Conservation (phyloP, 768 basidiomycete species). For the Arthromyces matolae region DNA sequence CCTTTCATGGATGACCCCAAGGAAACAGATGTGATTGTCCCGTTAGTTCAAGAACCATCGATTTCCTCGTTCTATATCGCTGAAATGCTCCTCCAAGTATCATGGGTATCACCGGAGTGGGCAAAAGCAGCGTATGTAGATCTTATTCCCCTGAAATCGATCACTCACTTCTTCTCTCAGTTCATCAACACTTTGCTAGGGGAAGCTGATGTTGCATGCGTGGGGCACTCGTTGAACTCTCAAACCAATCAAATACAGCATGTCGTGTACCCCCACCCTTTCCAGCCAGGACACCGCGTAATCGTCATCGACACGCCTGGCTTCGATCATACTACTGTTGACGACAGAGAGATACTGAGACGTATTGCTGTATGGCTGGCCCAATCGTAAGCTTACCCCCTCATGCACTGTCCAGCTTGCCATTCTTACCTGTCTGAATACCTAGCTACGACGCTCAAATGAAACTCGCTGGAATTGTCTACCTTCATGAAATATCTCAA, state of each 20-base stretch:
- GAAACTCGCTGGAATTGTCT: constrained; percentile 26
- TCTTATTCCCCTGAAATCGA: background rate
- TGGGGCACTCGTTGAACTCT: constrained; percentile 16
- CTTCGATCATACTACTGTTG: constrained; percentile 20
- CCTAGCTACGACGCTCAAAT: constrained; percentile 22
- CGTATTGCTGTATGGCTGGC: constrained; percentile 19
- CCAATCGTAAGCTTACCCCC: constrained; percentile 14
- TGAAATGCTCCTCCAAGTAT: constrained; percentile 6
- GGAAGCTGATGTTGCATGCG: constrained; percentile 4
- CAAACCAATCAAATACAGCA: constrained; percentile 18
- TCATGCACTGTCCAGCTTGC: too few relatives aligned
- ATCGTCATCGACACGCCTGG: constrained; percentile 22
- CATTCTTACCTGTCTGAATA: background rate
- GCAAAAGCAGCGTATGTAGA: constrained; percentile 17
- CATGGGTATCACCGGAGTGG: constrained; percentile 17
- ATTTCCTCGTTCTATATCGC: background rate
- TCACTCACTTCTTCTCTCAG: constrained; percentile 3
- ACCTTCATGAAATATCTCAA: constrained; percentile 30
- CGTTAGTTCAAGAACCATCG: constrained; percentile 7
- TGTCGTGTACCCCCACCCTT: constrained; percentile 14
- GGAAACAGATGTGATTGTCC: constrained; percentile 12
- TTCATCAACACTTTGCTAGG: constrained; percentile 23
- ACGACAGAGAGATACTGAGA: constrained; percentile 19
- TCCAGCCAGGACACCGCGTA: constrained; percentile 5
- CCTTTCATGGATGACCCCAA: constrained; percentile 9